Evolutionary conservation across 108 stramenopile genomes (phyloP).

Genomic region (Stephanodiscus minutulus): DNA sequence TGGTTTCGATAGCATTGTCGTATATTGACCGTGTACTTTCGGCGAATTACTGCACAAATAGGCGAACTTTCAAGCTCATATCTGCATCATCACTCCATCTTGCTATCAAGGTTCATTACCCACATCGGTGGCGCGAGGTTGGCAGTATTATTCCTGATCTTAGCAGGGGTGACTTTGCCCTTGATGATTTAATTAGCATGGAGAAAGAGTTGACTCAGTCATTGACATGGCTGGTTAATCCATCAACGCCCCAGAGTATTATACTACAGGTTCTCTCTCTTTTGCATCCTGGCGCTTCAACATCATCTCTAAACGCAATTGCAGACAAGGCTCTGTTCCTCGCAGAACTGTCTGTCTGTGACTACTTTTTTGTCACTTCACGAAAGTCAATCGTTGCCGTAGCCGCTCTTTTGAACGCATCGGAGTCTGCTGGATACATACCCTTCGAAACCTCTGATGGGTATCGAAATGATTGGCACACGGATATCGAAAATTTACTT

Average conservation of each 20-base stretch:
- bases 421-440: constrained; percentile 29
- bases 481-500: constrained; percentile 20
- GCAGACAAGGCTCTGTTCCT: constrained; percentile 57
- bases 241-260: constrained; percentile 60
- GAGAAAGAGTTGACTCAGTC: constrained; percentile 62
- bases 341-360: constrained; percentile 67
- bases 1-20: constrained; percentile 46
- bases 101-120: constrained; percentile 70
- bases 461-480: constrained; percentile 16
- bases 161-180: constrained; percentile 74
- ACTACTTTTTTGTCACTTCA: constrained; percentile 63
- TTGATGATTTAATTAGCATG: constrained; percentile 63
- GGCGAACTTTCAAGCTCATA: constrained; percentile 72
- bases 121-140: constrained; percentile 56
- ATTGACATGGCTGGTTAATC: constrained; percentile 74
- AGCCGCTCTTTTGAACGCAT: constrained; percentile 66
- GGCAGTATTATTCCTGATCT: constrained; percentile 64
- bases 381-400: constrained; percentile 52
- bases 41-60: constrained; percentile 46
- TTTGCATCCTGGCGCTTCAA: constrained; percentile 16
- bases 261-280: constrained; percentile 37
- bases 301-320: constrained; percentile 15
- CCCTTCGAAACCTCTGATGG: constrained; percentile 4
- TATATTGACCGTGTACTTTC: constrained; percentile 56
- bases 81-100: constrained; percentile 80